Evolutionary conservation across 805 yeast species (phyloP).

Genomic region (Metschnikowia continentalis): DNA sequence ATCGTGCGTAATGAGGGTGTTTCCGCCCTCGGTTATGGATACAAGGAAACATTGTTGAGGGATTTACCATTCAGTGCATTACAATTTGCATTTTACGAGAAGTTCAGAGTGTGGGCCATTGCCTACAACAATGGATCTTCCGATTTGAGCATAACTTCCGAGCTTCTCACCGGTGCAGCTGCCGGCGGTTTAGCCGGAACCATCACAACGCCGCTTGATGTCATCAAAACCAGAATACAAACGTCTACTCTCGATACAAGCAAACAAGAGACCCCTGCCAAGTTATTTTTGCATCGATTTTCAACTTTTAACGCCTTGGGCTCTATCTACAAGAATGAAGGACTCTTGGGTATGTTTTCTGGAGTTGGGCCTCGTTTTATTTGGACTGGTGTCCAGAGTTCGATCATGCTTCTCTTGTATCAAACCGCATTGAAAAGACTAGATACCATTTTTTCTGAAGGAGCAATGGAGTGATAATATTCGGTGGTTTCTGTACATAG

Average conservation of each 20-base stretch:
- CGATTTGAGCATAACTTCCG: conserved; percentile 55
- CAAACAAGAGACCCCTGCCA: neutral
- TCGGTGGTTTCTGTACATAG: conserved; percentile 1
- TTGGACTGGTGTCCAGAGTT: conserved; percentile 95
- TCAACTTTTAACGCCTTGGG: conserved; percentile 32
- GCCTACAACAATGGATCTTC: conserved; percentile 25
- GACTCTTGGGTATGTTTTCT: conserved; percentile 72
- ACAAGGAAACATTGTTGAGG: conserved; percentile 87
- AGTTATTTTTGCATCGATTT: conserved; percentile 15
- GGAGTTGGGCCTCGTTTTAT: conserved; percentile 96
- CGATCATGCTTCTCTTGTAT: conserved; percentile 86
- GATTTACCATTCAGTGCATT: conserved; percentile 95
- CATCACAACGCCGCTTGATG: conserved; percentile 88
- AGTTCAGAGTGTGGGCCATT: conserved; percentile 62
- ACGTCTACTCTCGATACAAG: conserved; percentile 54
- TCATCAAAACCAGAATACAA: conserved; percentile 87
- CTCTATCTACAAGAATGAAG: conserved; percentile 64
- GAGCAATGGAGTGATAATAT: neutral
- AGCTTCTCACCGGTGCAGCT: conserved; percentile 84
- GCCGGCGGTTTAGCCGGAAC: conserved; percentile 94
- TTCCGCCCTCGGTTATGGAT: conserved; percentile 78
- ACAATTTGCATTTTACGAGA: conserved; percentile 93
- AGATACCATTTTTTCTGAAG: conserved; percentile 22
- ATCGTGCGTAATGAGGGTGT: conserved; percentile 70
- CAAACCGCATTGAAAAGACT: conserved; percentile 67